Evolutionary conservation across 176 grass and related monocot species (phyloP), one percentile per base, ranked within the genome.

Genomic region (Triticum timopheevii): DNA sequence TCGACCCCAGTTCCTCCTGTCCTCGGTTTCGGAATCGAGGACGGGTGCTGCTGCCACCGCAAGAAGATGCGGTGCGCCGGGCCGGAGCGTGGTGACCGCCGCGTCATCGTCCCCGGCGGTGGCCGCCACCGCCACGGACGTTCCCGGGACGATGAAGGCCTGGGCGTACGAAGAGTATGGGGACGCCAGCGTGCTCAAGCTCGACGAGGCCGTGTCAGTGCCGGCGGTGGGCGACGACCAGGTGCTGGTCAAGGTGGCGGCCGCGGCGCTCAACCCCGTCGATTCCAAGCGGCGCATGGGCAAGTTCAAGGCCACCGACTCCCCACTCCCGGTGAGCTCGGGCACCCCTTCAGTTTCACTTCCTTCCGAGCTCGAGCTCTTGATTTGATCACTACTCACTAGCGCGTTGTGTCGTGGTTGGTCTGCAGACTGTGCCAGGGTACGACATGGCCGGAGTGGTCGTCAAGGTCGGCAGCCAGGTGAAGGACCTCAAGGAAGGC

Each of bases 231-330:
- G 40, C 65, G 93, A 92, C 5, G 92, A 96, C 34, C 93, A 98
- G 80, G 96, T 98, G 84, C 89, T 96, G 20, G 92, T 98, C 35
- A 90, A 45, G 88, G 95, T 98, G 9, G 83, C 70, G 1, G 93
- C 93, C 13, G 95, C 93, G 12, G 91, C 94, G 58, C 86, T 99
- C 72, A 99, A 99, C 79, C 94, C 97, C 2, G 94, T 99, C 13
- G 94, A 99, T 72, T 86, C 86, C 75, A 96, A 99, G 85, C 89
- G 97, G 23, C 90, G 94, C 4, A 85, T 86, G 35, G 94, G 97
- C 74, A 99, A 94, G 82, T 99, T 99, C 84, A 89, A 94, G 86
- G 89, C 97, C 83, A 94, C 94, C 10, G 97, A 99, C 79, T 96
- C 94, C 2, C 89, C 90, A 13, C 82, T 99, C 67, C 97, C 94